Conservation (phyloP, 1,284 basidiomycete species). For the Ganoderma leucocontextum region DNA sequence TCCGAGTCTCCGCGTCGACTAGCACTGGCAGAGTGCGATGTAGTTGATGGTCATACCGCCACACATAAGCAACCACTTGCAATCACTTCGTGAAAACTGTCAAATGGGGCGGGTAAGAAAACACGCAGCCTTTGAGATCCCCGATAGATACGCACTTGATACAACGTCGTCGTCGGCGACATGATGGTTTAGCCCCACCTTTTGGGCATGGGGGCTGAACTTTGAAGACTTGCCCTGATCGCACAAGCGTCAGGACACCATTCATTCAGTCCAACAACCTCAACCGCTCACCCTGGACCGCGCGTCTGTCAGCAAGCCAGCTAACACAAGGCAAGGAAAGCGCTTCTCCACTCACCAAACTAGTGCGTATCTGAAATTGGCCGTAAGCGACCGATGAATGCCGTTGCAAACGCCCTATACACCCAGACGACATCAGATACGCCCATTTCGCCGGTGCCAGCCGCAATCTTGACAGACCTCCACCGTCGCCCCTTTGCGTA, state of each 20-base stretch:
- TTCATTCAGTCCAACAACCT: conserved; percentile 8
- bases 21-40: neutral
- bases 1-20: neutral
- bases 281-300: conserved; percentile 29
- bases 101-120: conserved; percentile 23
- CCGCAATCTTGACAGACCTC: conserved; percentile 63
- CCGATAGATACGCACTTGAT: conserved; percentile 68
- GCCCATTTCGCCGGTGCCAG: conserved; percentile 11
- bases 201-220: conserved; percentile 93
- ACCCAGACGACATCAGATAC: conserved; percentile 15
- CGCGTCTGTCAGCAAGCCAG: conserved; percentile 28
- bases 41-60: neutral
- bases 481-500: conserved; percentile 92
- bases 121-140: neutral
- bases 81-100: conserved; percentile 49
- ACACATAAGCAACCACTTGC: neutral
- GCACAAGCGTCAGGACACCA: conserved; percentile 19
- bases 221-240: conserved; percentile 88
- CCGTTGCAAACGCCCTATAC: conserved; percentile 86
- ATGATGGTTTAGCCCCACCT: conserved; percentile 88
- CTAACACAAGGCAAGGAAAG: conserved; percentile 19
- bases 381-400: conserved; percentile 88
- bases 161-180: conserved; percentile 96
- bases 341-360: conserved; percentile 71
- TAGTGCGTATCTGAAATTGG: conserved; percentile 93